Evolutionary conservation across 2,329 filamentous ascomycete genomes (phyloP), one percentile per base, ranked within the genome.

Genomic region (Colletotrichum sp.): DNA sequence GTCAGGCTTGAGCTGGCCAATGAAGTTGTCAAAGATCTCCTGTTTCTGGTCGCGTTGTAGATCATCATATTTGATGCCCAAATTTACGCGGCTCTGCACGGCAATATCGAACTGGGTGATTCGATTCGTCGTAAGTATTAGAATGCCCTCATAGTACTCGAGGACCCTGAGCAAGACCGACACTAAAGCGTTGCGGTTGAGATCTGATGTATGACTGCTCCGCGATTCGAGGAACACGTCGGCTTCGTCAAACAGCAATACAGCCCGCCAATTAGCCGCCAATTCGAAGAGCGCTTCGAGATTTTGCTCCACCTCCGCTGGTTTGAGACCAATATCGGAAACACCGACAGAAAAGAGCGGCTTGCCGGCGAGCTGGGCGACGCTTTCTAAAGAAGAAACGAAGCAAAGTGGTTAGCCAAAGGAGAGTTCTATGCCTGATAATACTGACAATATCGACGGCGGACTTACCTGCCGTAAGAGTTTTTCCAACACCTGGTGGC

Each of bases 221-320:
- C 95, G 92, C 83, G 95, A 94, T 86, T 97, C 94, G 16, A 98
- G 87, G 85, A 96, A 96, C 6, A 96, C 13, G 6, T 4, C 13
- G 1, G 34, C 95, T 85, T 98, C 95, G 79, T 98, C 95, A 1
- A 98, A 90, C 3, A 98, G 90, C 1, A 98, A 87, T 9, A 98
- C 94, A 0, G 95, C 95, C 27, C 94, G 94, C 95, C 95, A 98
- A 8, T n/a, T 68, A 34, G 59, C 36, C 16, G 65, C 93, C 77
- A 96, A 92, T 80, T 94, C 92, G 77, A 96, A 78, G 68, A 83
- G 81, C 0, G 72, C 73, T 6, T 67, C 25, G 2, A 95, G 87
- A 79, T 92, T 92, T 9, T 86, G 85, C 82, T 95, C 94, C 0
- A 96, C 88, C 16, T 89, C 89, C 72, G 89, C 87, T 0, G 92